These are phyloP conservation scores for Metschnikowia baotianmanensis DNA, from an alignment of 805 yeast genomes.

Conservation along the genomic window DNA sequence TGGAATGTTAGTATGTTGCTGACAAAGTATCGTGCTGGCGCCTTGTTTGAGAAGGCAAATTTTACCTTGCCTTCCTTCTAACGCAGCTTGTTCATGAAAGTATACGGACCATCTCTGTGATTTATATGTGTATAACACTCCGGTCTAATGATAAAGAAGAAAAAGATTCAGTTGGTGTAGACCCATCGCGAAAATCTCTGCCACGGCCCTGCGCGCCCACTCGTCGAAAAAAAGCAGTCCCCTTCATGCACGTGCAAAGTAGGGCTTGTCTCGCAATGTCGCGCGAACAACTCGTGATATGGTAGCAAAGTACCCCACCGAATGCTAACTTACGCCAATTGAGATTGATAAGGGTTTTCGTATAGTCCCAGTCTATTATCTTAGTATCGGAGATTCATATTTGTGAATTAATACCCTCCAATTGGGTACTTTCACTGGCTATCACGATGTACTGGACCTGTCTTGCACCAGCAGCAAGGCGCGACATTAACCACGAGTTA, in stretches of 20 bases:
- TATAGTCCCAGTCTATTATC: too few species aligned
- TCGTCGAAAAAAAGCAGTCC: conserved; percentile 10
- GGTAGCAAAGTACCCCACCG: conserved; percentile 5
- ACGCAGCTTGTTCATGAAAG: conserved; percentile 10
- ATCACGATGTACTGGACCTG: too few species aligned
- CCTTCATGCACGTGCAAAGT: conserved; percentile 13
- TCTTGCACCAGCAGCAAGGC: too few species aligned
- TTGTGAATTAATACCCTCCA: too few species aligned
- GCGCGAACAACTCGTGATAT: not conserved
- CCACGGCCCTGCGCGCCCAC: conserved; percentile 9
- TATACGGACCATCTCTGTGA: conserved; percentile 95
- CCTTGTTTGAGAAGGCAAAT: not conserved
- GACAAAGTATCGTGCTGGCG: not conserved
- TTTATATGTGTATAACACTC: conserved; percentile 65
- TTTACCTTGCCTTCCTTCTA: not conserved
- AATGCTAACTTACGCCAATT: not conserved
- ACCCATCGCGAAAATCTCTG: conserved; percentile 16
- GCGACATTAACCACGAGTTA: not conserved
- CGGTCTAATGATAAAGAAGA: conserved; percentile 59
- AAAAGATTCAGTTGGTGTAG: not conserved
- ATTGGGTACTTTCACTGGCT: too few species aligned
- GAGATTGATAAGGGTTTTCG: not conserved
- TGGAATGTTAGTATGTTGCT: conserved; percentile 45
- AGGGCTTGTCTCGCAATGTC: conserved; percentile 11
- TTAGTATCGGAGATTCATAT: too few species aligned